Percentiles rank a stretch among this genome's conserved stretches.
phyloP scores from a whole-genome alignment of 2,329 filamentous ascomycete genomes.

The Colletotrichum sublineola region DNA sequence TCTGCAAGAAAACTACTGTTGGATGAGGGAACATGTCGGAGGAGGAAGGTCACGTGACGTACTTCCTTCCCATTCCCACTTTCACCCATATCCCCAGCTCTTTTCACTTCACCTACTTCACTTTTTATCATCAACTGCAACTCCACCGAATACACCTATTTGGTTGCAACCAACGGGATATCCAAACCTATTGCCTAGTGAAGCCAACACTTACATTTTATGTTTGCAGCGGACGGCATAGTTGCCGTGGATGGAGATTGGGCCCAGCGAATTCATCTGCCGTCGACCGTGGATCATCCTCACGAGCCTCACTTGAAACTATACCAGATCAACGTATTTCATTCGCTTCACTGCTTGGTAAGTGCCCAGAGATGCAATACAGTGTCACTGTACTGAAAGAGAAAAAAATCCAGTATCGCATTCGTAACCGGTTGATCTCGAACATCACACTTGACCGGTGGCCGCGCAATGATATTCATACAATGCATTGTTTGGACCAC shows the following conservation, averaged over 20 bases:
- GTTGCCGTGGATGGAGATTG: neutral
- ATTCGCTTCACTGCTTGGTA: conserved; percentile 28
- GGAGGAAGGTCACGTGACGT: too few relatives aligned
- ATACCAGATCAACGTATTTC: conserved; percentile 24
- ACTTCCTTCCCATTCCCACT: too few relatives aligned
- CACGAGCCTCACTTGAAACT: neutral
- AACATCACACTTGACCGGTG: conserved; percentile 11
- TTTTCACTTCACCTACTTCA: too few relatives aligned
- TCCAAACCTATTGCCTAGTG: too few relatives aligned
- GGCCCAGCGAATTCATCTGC: neutral
- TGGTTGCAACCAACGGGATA: too few relatives aligned
- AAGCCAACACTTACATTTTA: neutral
- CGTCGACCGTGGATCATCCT: conserved; percentile 2
- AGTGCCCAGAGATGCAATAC: fast-evolving
- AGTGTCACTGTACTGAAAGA: neutral
- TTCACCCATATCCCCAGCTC: too few relatives aligned
- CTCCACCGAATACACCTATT: too few relatives aligned
- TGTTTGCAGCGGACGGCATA: neutral
- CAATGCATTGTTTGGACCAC: conserved; percentile 26
- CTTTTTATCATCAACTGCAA: too few relatives aligned
- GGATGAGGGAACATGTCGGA: too few relatives aligned
- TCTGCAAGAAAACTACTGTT: neutral
- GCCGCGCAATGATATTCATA: conserved; percentile 26
- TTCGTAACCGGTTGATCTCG: conserved; percentile 16
- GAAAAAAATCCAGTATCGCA: neutral